Evolutionary conservation across 345 rosid species (phyloP).

Genomic region (Excoecaria agallocha): DNA sequence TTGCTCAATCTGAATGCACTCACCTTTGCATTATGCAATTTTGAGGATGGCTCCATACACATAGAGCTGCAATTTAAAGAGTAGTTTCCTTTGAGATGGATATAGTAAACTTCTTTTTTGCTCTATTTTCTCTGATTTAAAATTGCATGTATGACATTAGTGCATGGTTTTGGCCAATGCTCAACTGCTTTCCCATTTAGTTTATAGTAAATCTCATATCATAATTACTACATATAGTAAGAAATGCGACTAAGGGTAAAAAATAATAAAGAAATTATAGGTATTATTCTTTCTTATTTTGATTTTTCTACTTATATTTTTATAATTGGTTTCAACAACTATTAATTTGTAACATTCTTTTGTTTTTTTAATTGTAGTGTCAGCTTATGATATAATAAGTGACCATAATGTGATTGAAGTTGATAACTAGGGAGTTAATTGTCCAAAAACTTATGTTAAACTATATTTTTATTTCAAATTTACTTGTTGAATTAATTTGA

Average conservation of each 20-base stretch:
- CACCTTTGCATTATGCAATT: not conserved
- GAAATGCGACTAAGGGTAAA: not conserved
- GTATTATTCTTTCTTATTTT: no score
- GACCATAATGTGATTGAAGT: no score
- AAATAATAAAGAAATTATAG: no score
- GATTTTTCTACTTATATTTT: no score
- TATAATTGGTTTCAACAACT: no score
- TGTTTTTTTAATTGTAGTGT: no score
- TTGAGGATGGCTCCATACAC: not conserved
- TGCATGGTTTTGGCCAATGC: not conserved
- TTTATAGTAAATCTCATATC: not conserved
- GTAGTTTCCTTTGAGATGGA: not conserved
- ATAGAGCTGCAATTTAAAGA: not conserved
- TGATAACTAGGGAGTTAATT: no score
- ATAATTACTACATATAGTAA: not conserved
- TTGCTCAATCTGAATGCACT: not conserved
- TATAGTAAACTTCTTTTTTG: not conserved
- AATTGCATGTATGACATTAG: slow-evolving; percentile 1
- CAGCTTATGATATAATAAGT: no score
- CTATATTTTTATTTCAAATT: no score
- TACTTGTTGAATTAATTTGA: no score
- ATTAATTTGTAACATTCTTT: no score
- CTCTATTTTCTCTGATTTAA: not conserved
- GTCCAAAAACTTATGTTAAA: no score
- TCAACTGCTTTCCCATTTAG: not conserved